A percentile compares a stretch with the other conserved stretches of the same genome.
Evolutionary conservation across 1,284 basidiomycete genomes (phyloP).

Genomic region (Ceratobasidium sp.): DNA sequence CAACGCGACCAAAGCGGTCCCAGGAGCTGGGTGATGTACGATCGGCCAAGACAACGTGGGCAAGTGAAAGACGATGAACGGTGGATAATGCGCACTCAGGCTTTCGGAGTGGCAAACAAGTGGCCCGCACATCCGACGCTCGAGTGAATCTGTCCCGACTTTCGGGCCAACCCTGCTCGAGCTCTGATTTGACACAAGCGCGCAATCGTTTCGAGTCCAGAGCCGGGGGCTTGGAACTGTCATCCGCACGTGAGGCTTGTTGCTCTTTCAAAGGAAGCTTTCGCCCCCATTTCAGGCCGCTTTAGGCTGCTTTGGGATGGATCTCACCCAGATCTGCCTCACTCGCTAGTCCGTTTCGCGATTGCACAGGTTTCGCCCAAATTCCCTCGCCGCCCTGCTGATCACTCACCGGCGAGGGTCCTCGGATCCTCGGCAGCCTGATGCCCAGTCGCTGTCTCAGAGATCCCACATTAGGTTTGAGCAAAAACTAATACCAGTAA

Average conservation of each 20-base stretch:
- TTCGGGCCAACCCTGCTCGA: conserved; percentile 24
- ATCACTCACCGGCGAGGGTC: conserved; percentile 29
- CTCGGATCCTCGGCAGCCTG: conserved; percentile 30
- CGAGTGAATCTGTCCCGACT: conserved; percentile 17
- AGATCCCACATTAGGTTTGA: conserved; percentile 14
- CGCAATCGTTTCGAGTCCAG: conserved; percentile 18
- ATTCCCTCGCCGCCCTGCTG: conserved; percentile 26
- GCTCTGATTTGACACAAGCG: conserved; percentile 38
- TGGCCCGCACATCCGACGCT: conserved; percentile 36
- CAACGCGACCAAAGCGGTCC: conserved; percentile 16
- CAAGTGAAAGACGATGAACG: conserved; percentile 15
- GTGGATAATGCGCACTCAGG: conserved; percentile 22
- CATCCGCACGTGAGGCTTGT: conserved; percentile 29
- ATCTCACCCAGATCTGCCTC: conserved; percentile 28
- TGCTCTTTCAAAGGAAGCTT: conserved; percentile 12
- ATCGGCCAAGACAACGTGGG: conserved; percentile 37
- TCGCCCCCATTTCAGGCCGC: conserved; percentile 7
- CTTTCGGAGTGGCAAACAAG: conserved; percentile 42
- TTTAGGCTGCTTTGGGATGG: conserved; percentile 27
- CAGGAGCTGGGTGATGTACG: conserved; percentile 38
- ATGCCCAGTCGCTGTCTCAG: neutral
- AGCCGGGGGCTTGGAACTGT: conserved; percentile 14
- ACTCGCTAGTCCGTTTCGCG: conserved; percentile 1
- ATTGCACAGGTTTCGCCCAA: conserved; percentile 6
- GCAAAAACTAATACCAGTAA: conserved; percentile 14